Conservation (phyloP, 2,329 filamentous ascomycete genomes). For the Talaromyces sp. region DNA sequence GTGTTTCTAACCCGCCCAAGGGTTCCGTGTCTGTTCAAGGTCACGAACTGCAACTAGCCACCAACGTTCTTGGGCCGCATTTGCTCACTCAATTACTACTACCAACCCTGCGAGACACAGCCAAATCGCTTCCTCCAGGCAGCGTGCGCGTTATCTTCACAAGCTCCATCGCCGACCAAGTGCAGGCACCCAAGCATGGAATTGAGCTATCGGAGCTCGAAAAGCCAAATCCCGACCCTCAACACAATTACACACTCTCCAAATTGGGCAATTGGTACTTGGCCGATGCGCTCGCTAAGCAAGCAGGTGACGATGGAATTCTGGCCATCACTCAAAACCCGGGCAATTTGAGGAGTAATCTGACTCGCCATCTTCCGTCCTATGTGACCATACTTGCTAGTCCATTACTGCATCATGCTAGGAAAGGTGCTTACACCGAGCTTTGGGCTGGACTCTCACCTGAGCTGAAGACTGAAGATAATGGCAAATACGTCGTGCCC, state of each 20-base stretch:
- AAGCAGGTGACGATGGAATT: conserved; percentile 20
- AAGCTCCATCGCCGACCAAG: conserved; percentile 24
- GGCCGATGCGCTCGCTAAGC: conserved; percentile 24
- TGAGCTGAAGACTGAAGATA: conserved; percentile 22
- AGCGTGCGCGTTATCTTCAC: conserved; percentile 37
- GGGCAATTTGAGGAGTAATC: conserved; percentile 25
- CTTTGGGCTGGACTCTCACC: conserved; percentile 26
- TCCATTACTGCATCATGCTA: conserved; percentile 22
- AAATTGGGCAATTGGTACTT: conserved; percentile 29
- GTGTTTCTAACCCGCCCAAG: conserved; percentile 32
- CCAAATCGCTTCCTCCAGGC: conserved; percentile 22
- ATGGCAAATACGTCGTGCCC: conserved; percentile 26
- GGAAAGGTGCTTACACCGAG: conserved; percentile 27
- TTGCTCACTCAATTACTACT: conserved; percentile 39
- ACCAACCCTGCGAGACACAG: conserved; percentile 33
- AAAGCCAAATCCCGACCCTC: conserved; percentile 19
- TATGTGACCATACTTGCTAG: conserved; percentile 13
- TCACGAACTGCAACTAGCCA: conserved; percentile 36
- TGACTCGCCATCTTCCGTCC: conserved; percentile 19
- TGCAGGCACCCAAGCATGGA: conserved; percentile 23
- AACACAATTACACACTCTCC: conserved; percentile 24
- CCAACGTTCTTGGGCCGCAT: conserved; percentile 40
- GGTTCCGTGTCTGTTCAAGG: conserved; percentile 30
- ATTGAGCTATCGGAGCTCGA: conserved; percentile 22
- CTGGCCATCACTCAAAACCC: conserved; percentile 28